phyloP scores from a whole-genome alignment of 164 flowering plant genomes.

The Aristolochia fimbriata region DNA sequence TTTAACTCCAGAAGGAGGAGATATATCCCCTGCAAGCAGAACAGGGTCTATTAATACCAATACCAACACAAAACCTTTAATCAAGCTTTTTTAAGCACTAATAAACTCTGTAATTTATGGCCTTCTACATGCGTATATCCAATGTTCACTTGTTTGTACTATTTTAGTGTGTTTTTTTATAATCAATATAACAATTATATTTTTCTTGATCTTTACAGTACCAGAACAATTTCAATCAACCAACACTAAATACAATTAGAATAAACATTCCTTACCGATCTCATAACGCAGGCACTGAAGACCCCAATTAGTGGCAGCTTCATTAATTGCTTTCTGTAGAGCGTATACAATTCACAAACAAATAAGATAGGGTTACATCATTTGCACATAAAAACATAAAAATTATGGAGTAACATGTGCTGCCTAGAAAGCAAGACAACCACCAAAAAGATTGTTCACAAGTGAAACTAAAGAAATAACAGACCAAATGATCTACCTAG shows the following conservation, averaged over 20 bases:
- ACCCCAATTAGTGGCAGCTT: slow-evolving; percentile 88
- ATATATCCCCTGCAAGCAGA: slow-evolving; percentile 61
- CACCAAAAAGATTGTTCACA: not conserved
- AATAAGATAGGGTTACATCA: not conserved
- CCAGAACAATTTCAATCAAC: not conserved
- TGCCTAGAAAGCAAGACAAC: no score
- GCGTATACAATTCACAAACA: slow-evolving; percentile 1
- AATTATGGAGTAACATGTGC: not conserved
- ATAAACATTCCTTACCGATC: slow-evolving; percentile 48
- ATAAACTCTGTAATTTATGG: no score
- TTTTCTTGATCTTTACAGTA: no score
- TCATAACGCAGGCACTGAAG: slow-evolving; percentile 88
- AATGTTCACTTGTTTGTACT: no score
- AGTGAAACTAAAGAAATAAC: not conserved
- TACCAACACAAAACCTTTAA: no score
- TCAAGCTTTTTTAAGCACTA: no score
- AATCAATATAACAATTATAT: no score
- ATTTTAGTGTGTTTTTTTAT: no score
- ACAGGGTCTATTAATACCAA: no score
- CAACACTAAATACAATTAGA: not conserved
- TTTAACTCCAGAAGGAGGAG: slow-evolving; percentile 79
- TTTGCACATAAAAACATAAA: no score
- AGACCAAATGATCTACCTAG: no score
- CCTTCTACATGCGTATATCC: no score
- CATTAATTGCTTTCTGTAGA: slow-evolving; percentile 71